These are phyloP conservation scores for Phytophthora citricola DNA, from an alignment of 352 stramenopile species.

Conservation along the genomic window DNA sequence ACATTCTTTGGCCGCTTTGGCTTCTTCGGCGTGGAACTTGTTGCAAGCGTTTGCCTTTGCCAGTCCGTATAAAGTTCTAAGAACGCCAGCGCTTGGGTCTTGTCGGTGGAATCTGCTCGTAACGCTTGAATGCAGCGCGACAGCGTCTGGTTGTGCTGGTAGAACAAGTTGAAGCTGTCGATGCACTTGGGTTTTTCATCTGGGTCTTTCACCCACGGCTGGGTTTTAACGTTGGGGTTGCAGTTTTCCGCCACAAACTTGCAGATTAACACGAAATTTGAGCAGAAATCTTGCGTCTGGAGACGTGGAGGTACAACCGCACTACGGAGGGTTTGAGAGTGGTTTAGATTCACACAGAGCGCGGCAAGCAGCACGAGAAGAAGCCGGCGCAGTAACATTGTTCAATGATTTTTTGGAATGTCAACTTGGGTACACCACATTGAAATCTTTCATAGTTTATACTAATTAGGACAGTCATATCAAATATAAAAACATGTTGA, in stretches of 20 bases:
- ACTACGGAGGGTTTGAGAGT: slow-evolving; percentile 4
- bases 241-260: slow-evolving; percentile 51
- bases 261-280: slow-evolving; percentile 50
- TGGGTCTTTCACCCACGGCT: background rate
- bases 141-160: slow-evolving; percentile 46
- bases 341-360: background rate
- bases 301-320: background rate
- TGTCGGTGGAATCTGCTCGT: slow-evolving; percentile 10
- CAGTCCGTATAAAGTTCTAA: slow-evolving; percentile 51
- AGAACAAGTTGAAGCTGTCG: slow-evolving; percentile 63
- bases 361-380: slow-evolving; percentile 15
- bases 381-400: background rate
- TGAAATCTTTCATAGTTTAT: background rate
- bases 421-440: background rate
- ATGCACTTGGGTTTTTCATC: slow-evolving; percentile 37
- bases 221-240: slow-evolving; percentile 19
- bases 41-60: slow-evolving; percentile 56
- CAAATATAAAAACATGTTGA: background rate
- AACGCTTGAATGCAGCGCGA: slow-evolving; percentile 41
- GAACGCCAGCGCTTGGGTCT: slow-evolving; percentile 38
- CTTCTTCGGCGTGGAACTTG: slow-evolving; percentile 61
- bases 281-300: slow-evolving; percentile 34
- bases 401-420: background rate
- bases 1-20: slow-evolving; percentile 53
- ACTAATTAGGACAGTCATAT: background rate